Evolutionary conservation across 768 basidiomycete genomes (phyloP).

Genomic region (Ephemerocybe angulata): DNA sequence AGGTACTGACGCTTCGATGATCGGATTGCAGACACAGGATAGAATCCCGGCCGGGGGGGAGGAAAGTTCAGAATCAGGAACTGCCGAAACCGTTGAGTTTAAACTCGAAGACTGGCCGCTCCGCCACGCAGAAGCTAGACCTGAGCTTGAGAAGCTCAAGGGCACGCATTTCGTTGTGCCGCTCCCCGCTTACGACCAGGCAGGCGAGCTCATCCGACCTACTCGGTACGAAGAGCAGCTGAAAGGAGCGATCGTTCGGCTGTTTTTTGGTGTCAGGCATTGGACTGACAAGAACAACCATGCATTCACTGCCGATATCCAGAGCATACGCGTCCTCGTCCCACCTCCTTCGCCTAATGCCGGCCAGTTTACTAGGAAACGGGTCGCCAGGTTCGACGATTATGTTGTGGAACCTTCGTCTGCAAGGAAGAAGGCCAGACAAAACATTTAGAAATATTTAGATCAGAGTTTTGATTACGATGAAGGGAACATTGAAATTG

Average conservation of each 20-base stretch:
- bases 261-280: not conserved
- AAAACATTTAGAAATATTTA: too few relatives aligned
- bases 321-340: too few relatives aligned
- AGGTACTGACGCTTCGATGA: too few relatives aligned
- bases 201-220: not conserved
- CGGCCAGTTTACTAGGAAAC: too few relatives aligned
- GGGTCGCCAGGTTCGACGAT: too few relatives aligned
- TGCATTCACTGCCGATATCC: not conserved
- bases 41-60: not conserved
- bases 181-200: not conserved
- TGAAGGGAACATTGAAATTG: too few relatives aligned
- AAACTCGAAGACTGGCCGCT: not conserved
- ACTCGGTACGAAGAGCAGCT: not conserved
- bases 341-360: too few relatives aligned
- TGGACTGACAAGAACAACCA: not conserved
- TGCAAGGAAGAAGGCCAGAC: too few relatives aligned
- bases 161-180: not conserved
- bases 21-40: too few relatives aligned
- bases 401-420: too few relatives aligned
- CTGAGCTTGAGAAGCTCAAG: not conserved
- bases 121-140: not conserved
- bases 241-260: not conserved
- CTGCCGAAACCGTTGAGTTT: not conserved
- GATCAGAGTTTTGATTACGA: too few relatives aligned
- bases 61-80: not conserved